phyloP scores from a whole-genome alignment of 345 rosid genomes.

The Raphanus sativus region DNA sequence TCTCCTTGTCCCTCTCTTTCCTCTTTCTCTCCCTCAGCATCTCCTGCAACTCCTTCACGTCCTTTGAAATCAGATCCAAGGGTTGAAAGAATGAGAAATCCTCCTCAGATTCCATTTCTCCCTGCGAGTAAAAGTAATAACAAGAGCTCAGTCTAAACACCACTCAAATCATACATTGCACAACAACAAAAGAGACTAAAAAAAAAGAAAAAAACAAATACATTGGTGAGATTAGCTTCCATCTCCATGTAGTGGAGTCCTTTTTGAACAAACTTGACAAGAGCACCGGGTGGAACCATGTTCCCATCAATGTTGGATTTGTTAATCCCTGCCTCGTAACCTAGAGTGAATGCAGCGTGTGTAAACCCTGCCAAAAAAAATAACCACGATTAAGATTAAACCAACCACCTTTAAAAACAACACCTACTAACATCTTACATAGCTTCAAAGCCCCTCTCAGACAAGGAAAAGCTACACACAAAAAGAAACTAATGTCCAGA shows the following conservation, averaged over 20 bases:
- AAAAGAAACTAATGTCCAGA: no score
- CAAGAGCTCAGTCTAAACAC: slow-evolving; percentile 2
- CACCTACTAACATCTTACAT: neutral
- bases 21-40: slow-evolving; percentile 79
- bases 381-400: neutral
- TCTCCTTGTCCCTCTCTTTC: slow-evolving; percentile 68
- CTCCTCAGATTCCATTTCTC: slow-evolving; percentile 78
- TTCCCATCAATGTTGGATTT: slow-evolving; percentile 88
- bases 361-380: slow-evolving; percentile 60
- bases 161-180: neutral
- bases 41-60: slow-evolving; percentile 71
- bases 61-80: slow-evolving; percentile 89
- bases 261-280: slow-evolving; percentile 82
- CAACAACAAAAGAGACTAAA: neutral
- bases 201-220: slow-evolving; percentile 35
- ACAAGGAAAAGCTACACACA: no score
- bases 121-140: slow-evolving; percentile 42
- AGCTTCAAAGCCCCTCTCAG: neutral
- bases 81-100: slow-evolving; percentile 98
- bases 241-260: slow-evolving; percentile 97
- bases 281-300: slow-evolving; percentile 95
- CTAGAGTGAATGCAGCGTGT: slow-evolving; percentile 86
- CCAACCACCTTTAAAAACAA: neutral
- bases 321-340: slow-evolving; percentile 90
- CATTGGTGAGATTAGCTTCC: slow-evolving; percentile 93